Evolutionary conservation across 176 grass and related monocot genomes (phyloP).

Genomic region (Phoenix roebelenii): DNA sequence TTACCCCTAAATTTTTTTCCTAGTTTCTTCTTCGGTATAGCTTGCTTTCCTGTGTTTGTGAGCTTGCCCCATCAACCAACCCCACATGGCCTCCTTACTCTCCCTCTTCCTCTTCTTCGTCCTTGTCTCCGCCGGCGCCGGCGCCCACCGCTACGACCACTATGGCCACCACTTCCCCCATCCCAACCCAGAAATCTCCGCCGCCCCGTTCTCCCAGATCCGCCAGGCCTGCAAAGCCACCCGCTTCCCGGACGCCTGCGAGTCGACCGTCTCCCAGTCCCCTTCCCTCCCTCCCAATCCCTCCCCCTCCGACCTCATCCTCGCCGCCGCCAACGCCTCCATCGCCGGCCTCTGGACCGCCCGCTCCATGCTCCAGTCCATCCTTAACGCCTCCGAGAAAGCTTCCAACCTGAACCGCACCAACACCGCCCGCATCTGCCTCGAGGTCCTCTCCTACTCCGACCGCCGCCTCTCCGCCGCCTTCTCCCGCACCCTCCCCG

Average conservation of each 20-base stretch:
- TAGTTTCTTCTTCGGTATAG: too few species aligned
- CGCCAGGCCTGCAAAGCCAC: constrained; percentile 74
- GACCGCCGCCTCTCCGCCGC: constrained; percentile 39
- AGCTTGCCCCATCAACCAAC: too few species aligned
- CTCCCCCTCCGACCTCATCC: constrained; percentile 30
- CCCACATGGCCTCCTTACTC: constrained; percentile 9
- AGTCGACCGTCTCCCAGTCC: constrained; percentile 42
- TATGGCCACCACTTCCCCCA: background rate
- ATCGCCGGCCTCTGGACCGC: constrained; percentile 43
- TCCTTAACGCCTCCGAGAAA: constrained; percentile 35
- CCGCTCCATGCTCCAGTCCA: constrained; percentile 40
- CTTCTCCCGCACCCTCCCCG: background rate
- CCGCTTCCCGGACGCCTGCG: constrained; percentile 44
- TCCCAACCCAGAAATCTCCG: constrained; percentile 13
- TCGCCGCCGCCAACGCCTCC: constrained; percentile 34
- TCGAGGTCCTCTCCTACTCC: constrained; percentile 57
- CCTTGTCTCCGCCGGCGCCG: constrained; percentile 2
- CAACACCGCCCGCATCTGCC: constrained; percentile 76
- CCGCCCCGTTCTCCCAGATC: constrained; percentile 21
- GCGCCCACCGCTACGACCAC: background rate
- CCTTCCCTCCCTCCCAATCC: background rate
- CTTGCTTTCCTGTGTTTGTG: background rate
- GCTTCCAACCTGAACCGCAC: constrained; percentile 53
- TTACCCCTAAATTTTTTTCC: too few species aligned
- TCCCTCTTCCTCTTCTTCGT: constrained; percentile 4